Conservation (phyloP, 208 protist genomes). For the Crithidia thermophila region DNA sequence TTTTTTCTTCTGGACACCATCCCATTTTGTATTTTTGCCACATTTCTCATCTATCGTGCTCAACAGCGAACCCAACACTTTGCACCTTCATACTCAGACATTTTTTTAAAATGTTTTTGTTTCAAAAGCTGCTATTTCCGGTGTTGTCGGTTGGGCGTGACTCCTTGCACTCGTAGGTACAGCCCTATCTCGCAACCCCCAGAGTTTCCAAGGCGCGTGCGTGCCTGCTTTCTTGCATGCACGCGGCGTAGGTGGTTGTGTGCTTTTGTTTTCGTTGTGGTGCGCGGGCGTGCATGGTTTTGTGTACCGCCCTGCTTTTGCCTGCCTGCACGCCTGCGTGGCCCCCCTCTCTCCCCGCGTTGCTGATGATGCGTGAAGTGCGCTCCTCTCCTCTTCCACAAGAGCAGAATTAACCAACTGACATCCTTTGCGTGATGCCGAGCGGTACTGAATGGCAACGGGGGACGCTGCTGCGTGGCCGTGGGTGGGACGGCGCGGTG, state of each 20-base stretch:
- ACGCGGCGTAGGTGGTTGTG: no score
- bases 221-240: no score
- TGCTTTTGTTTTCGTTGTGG: not conserved
- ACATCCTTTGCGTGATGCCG: conserved; percentile 30
- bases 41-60: not conserved
- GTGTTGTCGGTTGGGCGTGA: conserved; percentile 53
- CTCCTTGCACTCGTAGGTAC: conserved; percentile 27
- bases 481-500: not conserved
- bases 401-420: conserved; percentile 58
- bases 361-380: conserved; percentile 52
- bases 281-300: no score
- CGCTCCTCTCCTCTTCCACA: conserved; percentile 43
- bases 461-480: not conserved
- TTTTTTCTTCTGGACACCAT: no score
- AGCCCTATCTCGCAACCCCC: conserved; percentile 47
- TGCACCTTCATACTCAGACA: not conserved
- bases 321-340: not conserved
- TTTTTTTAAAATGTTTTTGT: not conserved
- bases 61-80: not conserved
- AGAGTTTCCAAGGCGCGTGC: conserved; percentile 6
- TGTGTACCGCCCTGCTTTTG: no score
- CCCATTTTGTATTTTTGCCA: not conserved
- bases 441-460: conserved; percentile 32
- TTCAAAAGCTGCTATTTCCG: not conserved
- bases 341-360: not conserved